Evolutionary conservation across 805 yeast species (phyloP).

Genomic region (Yarrowia porcina): DNA sequence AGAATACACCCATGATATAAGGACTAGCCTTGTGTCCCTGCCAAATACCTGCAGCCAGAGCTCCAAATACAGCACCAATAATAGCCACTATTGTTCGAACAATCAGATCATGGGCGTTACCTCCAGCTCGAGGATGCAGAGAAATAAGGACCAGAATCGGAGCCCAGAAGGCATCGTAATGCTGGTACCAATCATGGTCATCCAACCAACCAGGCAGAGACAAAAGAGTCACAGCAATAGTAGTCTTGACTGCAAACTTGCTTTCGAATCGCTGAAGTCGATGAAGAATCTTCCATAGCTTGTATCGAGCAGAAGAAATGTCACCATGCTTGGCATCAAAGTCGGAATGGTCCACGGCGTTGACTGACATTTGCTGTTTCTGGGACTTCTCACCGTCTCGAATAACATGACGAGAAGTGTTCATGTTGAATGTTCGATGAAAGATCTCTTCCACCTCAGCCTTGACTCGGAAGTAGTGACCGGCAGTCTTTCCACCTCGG

Average conservation of each 20-base stretch:
- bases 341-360: slow-evolving; percentile 13
- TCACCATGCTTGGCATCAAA: slow-evolving; percentile 21
- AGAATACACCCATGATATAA: slow-evolving; percentile 44
- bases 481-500: slow-evolving; percentile 47
- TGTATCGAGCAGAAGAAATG: slow-evolving; percentile 35
- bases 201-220: slow-evolving; percentile 46
- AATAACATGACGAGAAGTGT: slow-evolving; percentile 40
- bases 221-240: slow-evolving; percentile 41
- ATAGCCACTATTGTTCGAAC: slow-evolving; percentile 41
- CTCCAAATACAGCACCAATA: slow-evolving; percentile 49
- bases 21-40: slow-evolving; percentile 38
- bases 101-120: slow-evolving; percentile 33
- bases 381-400: background rate
- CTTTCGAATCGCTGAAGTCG: slow-evolving; percentile 42
- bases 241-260: slow-evolving; percentile 45
- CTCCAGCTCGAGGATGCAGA: slow-evolving; percentile 43
- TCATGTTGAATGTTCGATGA: slow-evolving; percentile 44
- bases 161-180: slow-evolving; percentile 46
- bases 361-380: slow-evolving; percentile 31
- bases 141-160: slow-evolving; percentile 41
- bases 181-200: slow-evolving; percentile 45
- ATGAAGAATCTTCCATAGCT: slow-evolving; percentile 42
- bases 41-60: slow-evolving; percentile 45
- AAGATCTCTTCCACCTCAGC: slow-evolving; percentile 48
- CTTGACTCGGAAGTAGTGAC: slow-evolving; percentile 45